These are phyloP conservation scores for Diaporthe citrichinensis DNA, from an alignment of 2,329 filamentous ascomycete species.

Conservation along the genomic window DNA sequence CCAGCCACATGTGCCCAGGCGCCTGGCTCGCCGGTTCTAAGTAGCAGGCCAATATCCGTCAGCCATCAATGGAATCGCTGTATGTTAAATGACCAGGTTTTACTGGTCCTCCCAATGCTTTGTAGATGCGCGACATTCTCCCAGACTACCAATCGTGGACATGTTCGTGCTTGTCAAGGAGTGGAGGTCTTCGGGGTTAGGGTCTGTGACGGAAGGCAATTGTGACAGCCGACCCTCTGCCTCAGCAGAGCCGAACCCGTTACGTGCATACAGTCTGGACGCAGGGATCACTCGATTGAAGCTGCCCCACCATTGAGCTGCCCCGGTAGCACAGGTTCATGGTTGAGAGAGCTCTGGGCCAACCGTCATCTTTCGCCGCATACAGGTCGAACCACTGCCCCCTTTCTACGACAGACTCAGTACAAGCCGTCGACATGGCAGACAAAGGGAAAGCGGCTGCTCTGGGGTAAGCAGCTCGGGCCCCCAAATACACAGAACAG, in stretches of 20 bases:
- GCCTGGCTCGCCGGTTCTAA: too few relatives aligned
- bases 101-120: too few relatives aligned
- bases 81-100: too few relatives aligned
- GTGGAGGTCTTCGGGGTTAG: not conserved
- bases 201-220: not conserved
- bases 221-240: not conserved
- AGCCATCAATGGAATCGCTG: too few relatives aligned
- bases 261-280: slow-evolving; percentile 25
- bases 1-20: too few relatives aligned
- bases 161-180: not conserved
- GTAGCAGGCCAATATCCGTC: too few relatives aligned
- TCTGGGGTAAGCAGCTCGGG: slow-evolving; percentile 50
- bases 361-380: slow-evolving; percentile 1
- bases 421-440: slow-evolving; percentile 51
- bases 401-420: not conserved
- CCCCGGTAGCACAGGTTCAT: not conserved
- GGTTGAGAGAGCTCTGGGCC: not conserved
- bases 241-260: not conserved
- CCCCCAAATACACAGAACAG: not conserved
- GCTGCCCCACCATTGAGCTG: slow-evolving; percentile 36
- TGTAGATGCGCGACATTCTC: too few relatives aligned
- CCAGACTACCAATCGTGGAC: too few relatives aligned
- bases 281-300: not conserved
- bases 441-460: slow-evolving; percentile 56
- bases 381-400: not conserved